Percentiles rank a stretch among this genome's conserved stretches.
Evolutionary conservation across 129 eudicot species (phyloP).

Genomic region (Pittosporum tobira): DNA sequence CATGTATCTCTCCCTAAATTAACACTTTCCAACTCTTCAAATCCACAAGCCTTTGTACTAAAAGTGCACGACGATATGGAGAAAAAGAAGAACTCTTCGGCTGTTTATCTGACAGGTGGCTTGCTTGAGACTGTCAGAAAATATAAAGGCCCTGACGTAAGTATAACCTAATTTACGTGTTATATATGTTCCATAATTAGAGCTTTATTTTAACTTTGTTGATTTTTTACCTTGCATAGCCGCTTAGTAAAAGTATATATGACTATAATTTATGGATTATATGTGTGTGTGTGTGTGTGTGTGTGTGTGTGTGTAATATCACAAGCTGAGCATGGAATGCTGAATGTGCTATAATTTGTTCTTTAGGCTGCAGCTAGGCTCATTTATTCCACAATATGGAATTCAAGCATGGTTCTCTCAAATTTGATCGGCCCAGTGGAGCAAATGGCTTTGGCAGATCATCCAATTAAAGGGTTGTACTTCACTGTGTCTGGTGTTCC

Average conservation of each 20-base stretch:
- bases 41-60: constrained; percentile 47
- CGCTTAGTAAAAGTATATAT: not conserved
- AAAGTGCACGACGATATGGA: constrained; percentile 37
- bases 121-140: constrained; percentile 50
- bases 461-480: constrained; percentile 41
- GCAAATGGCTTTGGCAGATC: constrained; percentile 37
- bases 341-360: not conserved
- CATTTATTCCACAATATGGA: constrained; percentile 28
- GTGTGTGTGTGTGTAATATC: no score
- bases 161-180: not conserved
- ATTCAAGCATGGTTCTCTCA: constrained; percentile 37
- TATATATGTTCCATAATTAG: not conserved
- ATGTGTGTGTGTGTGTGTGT: no score
- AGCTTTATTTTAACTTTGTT: not conserved
- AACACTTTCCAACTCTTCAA: not conserved
- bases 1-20: constrained; percentile 56
- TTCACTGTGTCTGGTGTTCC: constrained; percentile 43
- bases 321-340: not conserved
- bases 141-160: constrained; percentile 73
- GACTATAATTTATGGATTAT: not conserved
- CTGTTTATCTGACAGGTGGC: constrained; percentile 64
- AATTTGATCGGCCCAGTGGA: constrained; percentile 54
- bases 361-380: constrained; percentile 29
- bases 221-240: not conserved
- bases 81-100: constrained; percentile 53